phyloP scores from a whole-genome alignment of 2,329 filamentous ascomycete species.

The Xylariales sp. region DNA sequence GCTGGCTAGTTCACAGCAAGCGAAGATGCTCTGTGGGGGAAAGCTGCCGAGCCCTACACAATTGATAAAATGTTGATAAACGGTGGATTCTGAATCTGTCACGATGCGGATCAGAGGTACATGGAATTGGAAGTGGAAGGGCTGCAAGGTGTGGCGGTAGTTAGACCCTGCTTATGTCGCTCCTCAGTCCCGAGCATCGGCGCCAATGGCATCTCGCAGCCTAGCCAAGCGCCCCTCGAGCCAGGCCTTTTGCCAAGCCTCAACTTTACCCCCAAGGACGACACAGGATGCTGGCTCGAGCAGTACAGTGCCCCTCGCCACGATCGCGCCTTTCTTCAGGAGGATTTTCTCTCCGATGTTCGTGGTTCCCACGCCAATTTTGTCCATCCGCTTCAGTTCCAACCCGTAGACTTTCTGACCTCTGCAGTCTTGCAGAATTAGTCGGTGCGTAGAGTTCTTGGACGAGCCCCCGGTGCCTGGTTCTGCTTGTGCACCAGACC shows the following conservation, averaged over 20 bases:
- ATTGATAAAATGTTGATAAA: too few species aligned
- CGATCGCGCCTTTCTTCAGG: conserved; percentile 57
- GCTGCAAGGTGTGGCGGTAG: background rate
- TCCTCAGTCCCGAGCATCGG: conserved; percentile 13
- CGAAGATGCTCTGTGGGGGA: too few species aligned
- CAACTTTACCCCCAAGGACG: conserved; percentile 85
- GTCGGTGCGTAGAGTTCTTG: conserved; percentile 64
- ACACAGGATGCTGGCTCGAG: conserved; percentile 64
- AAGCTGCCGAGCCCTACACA: too few species aligned
- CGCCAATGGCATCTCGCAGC: conserved; percentile 57
- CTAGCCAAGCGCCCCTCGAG: conserved; percentile 63
- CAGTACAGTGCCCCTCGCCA: conserved; percentile 74
- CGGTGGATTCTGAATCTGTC: too few species aligned
- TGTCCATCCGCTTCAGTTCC: conserved; percentile 64
- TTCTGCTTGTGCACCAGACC: conserved; percentile 7
- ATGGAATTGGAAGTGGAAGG: too few species aligned
- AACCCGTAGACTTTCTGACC: conserved; percentile 68
- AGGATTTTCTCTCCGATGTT: conserved; percentile 80
- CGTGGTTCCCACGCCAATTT: conserved; percentile 59
- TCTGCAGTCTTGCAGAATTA: conserved; percentile 75
- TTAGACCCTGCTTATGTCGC: background rate
- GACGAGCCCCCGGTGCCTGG: conserved; percentile 17
- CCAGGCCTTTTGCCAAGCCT: conserved; percentile 77
- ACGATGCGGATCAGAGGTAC: too few species aligned
- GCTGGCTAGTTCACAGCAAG: too few species aligned